Evolutionary conservation across 1,139 yeast species (phyloP), one percentile per base, ranked within the genome.

Genomic region (Candida pseudoviswanathii): DNA sequence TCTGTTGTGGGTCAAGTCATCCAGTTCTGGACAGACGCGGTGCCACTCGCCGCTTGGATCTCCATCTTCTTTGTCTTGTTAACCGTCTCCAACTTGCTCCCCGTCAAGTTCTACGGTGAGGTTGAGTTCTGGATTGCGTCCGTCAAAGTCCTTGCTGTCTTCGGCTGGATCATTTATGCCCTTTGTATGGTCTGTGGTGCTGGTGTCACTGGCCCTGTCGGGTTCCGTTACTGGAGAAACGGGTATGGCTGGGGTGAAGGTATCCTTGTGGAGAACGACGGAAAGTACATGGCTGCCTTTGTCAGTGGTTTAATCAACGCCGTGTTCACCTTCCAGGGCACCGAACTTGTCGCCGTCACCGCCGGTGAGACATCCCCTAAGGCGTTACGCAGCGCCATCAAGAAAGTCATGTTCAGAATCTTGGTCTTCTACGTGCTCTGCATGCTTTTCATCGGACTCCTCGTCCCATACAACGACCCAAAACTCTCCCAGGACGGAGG

Each of bases 211-310:
- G 90, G 91, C 16, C 87, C 91, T 11, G 80, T 88, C 43, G 96
- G 94, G 5, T 87, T 86, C 75, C 78, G 91, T 65, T 90, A 91
- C 72, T 92, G 97, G 97, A 83, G 92, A 68, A 73, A 91, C 62
- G 97, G 97, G 3, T 97, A 97, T 47, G 85, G 97, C 1, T 89
- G 80, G 84, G 91, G 89, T 54, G 78, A 85, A 6, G 90, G 89
- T 43, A 70, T 76, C 50, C 60, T 66, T 41, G 70, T 75, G 16
- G 69, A 72, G 27, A 51, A 58, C 33, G 68, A 77, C 55, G 45
- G 45, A 27, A 66, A 70, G 37, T 74, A 78, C 59, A 77, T 84
- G 29, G 87, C 75, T 47, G 73, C 84, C 58, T 85, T 85, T 60
- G 79, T 74, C 65, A 74, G 84, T 56, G 71, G 83, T 53, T 66